A percentile compares a stretch with the other conserved stretches of the same genome.
These are phyloP conservation scores for Mrakia gelida DNA, from an alignment of 768 basidiomycete species.

Conservation along the genomic window DNA sequence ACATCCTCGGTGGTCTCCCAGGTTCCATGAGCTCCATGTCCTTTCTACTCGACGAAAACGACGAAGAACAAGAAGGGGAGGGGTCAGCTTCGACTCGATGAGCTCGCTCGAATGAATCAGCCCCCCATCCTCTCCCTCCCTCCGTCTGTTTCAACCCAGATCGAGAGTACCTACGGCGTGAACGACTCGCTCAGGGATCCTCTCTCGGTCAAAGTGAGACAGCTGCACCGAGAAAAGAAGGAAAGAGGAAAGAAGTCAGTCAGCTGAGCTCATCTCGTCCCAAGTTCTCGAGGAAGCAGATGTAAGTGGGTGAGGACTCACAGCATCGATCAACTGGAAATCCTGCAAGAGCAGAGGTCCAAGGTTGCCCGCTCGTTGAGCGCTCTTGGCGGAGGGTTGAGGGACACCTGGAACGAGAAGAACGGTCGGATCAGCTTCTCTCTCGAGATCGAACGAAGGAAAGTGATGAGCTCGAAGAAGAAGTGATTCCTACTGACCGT, in stretches of 20 bases:
- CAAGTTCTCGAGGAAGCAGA: not conserved
- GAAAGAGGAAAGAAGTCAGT: not conserved
- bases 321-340: conserved; percentile 11
- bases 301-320: not conserved
- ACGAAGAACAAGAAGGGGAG: conserved; percentile 50
- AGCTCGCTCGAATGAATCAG: not conserved
- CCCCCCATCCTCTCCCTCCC: conserved; percentile 52
- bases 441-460: too few species aligned
- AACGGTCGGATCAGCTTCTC: too few species aligned
- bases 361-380: conserved; percentile 12
- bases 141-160: conserved; percentile 60
- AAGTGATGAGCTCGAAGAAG: not conserved
- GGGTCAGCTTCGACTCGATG: conserved; percentile 37
- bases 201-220: conserved; percentile 59
- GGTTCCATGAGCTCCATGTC: conserved; percentile 54
- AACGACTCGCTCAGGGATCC: conserved; percentile 47
- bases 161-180: conserved; percentile 19
- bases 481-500: not conserved
- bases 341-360: conserved; percentile 23
- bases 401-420: conserved; percentile 6
- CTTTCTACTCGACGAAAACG: conserved; percentile 77
- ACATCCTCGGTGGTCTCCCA: conserved; percentile 48
- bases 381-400: not conserved
- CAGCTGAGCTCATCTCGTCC: not conserved
- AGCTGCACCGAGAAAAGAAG: conserved; percentile 65